phyloP scores from a whole-genome alignment of 306 rosid species.

The Dicorynia guianensis region DNA sequence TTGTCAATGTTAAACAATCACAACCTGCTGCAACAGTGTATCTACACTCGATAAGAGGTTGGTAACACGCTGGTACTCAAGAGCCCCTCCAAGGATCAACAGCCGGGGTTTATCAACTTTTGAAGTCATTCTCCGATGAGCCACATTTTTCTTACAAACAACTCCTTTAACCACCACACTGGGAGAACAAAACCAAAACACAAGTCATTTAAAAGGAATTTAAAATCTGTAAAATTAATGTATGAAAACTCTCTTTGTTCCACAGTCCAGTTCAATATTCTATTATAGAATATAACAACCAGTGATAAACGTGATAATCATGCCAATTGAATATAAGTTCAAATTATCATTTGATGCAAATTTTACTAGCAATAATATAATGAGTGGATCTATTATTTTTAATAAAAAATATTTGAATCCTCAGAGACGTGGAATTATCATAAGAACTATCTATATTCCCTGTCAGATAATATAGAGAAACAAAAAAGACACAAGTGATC shows the following conservation, averaged over 20 bases:
- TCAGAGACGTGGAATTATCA: neutral
- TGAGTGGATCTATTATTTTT: too few species aligned
- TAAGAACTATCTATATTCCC: conserved; percentile 16
- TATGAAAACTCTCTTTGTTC: conserved; percentile 30
- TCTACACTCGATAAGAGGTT: conserved; percentile 69
- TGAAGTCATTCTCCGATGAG: conserved; percentile 64
- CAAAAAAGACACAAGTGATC: neutral
- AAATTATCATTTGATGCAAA: conserved; percentile 13
- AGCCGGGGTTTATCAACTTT: conserved; percentile 60
- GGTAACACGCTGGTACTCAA: conserved; percentile 77
- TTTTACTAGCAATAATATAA: conserved; percentile 8
- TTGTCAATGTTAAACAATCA: conserved; percentile 29
- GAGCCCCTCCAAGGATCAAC: conserved; percentile 76
- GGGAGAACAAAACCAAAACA: conserved; percentile 33
- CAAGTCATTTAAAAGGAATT: conserved; percentile 38
- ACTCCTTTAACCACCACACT: conserved; percentile 74
- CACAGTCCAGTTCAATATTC: conserved; percentile 22
- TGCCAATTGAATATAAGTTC: conserved; percentile 13
- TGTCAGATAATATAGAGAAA: conserved; percentile 17
- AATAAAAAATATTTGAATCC: conserved; percentile 15
- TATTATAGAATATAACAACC: conserved; percentile 5
- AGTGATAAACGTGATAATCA: conserved; percentile 31
- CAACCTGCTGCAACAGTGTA: conserved; percentile 81
- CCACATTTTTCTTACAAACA: conserved; percentile 77
- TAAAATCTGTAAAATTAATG: conserved; percentile 19